Conservation (phyloP, 495 filamentous ascomycete species). For the Hypoxylon crocopeplum region DNA sequence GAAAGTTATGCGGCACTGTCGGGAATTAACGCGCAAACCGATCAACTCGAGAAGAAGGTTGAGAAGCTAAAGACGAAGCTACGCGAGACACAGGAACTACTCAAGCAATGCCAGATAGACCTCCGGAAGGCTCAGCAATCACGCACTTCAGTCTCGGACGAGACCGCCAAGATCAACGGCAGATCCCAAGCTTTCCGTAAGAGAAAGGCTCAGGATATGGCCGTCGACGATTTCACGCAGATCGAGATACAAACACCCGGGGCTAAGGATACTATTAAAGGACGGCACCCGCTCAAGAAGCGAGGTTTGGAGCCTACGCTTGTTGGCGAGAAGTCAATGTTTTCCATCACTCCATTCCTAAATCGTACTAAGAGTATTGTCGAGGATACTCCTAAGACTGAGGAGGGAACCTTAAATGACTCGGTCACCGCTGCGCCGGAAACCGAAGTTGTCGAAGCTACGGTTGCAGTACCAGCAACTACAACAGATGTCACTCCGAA, state of each 20-base stretch:
- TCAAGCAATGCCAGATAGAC: slow-evolving; percentile 64
- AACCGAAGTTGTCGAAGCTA: slow-evolving; percentile 11
- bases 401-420: slow-evolving; percentile 33
- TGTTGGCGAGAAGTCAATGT: slow-evolving; percentile 83
- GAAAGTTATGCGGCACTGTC: slow-evolving; percentile 46
- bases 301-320: slow-evolving; percentile 60
- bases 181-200: slow-evolving; percentile 42
- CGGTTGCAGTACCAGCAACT: slow-evolving; percentile 6
- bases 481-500: neutral
- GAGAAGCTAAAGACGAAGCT: slow-evolving; percentile 72
- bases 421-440: slow-evolving; percentile 30
- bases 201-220: slow-evolving; percentile 42
- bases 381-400: slow-evolving; percentile 36
- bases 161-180: slow-evolving; percentile 43
- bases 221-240: slow-evolving; percentile 42
- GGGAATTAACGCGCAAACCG: slow-evolving; percentile 62
- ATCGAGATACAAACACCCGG: slow-evolving; percentile 47
- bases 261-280: slow-evolving; percentile 40
- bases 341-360: slow-evolving; percentile 91
- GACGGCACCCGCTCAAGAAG: slow-evolving; percentile 54
- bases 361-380: slow-evolving; percentile 71
- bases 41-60: slow-evolving; percentile 69
- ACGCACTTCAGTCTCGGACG: slow-evolving; percentile 37
- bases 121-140: slow-evolving; percentile 47
- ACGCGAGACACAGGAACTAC: slow-evolving; percentile 68